Percentiles rank a stretch among this genome's conserved stretches.
These are phyloP conservation scores for Trametes cingulata DNA, from an alignment of 768 basidiomycete species.

Conservation along the genomic window DNA sequence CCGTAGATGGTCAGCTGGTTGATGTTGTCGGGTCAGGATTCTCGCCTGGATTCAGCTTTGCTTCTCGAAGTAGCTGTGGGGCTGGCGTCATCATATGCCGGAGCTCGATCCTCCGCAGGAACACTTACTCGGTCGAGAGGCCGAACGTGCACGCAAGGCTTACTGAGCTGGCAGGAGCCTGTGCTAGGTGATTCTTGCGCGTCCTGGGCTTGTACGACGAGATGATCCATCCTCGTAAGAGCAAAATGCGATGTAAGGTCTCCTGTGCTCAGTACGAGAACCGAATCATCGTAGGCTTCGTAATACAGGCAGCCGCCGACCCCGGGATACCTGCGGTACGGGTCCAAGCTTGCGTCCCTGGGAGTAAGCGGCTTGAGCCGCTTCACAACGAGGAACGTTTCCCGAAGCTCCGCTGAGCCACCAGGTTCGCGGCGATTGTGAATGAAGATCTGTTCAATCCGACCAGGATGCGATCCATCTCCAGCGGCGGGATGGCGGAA, in stretches of 20 bases:
- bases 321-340: background rate
- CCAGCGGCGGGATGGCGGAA: background rate
- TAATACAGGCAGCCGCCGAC: background rate
- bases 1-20: no score
- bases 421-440: background rate
- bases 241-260: background rate
- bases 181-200: background rate
- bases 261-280: background rate
- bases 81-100: no score
- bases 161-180: background rate
- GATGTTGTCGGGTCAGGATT: no score
- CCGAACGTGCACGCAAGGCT: background rate
- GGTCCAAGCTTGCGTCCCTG: background rate
- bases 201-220: background rate
- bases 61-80: no score
- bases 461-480: background rate
- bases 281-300: background rate
- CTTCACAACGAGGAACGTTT: background rate
- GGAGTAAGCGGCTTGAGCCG: background rate
- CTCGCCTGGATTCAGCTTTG: no score
- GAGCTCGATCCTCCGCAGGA: no score
- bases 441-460: background rate
- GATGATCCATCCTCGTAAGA: background rate
- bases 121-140: background rate
- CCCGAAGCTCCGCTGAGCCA: background rate